A percentile compares a stretch with the other conserved stretches of the same genome.
These are phyloP conservation scores for Pseudocercospora eumusae DNA, from an alignment of 2,329 filamentous ascomycete species.

Conservation along the genomic window DNA sequence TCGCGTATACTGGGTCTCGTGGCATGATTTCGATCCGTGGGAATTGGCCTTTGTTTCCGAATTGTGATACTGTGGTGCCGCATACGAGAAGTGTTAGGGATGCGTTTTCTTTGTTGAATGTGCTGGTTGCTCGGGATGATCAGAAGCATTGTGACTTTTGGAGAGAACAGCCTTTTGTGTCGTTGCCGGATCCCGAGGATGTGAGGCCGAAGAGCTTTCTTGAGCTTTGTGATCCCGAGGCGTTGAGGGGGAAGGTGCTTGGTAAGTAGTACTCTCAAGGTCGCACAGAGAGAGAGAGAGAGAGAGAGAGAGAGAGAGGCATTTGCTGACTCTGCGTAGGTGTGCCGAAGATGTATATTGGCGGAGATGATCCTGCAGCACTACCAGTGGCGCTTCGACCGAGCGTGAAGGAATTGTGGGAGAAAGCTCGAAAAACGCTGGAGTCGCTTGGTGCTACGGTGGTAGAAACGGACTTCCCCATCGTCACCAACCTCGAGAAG, in stretches of 20 bases:
- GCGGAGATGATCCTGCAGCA: constrained; percentile 33
- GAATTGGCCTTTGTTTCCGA: constrained; percentile 53
- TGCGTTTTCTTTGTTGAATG: constrained; percentile 51
- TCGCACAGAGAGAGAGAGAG: not conserved
- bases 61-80: constrained; percentile 56
- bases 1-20: constrained; percentile 57
- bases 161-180: constrained; percentile 50
- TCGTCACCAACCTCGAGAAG: constrained; percentile 48
- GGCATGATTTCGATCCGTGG: constrained; percentile 54
- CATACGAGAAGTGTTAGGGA: constrained; percentile 54
- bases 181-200: constrained; percentile 41
- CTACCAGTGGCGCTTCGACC: constrained; percentile 37
- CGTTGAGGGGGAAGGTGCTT: constrained; percentile 49
- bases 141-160: constrained; percentile 53
- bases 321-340: constrained; percentile 30
- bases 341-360: constrained; percentile 55
- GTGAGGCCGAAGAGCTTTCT: constrained; percentile 38
- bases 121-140: constrained; percentile 49
- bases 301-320: not conserved
- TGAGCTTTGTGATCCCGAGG: constrained; percentile 32
- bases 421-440: constrained; percentile 39
- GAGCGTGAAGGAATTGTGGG: constrained; percentile 35
- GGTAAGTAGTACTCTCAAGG: not conserved
- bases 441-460: constrained; percentile 45
- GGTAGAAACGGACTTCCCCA: constrained; percentile 46